phyloP scores from a whole-genome alignment of 2,329 filamentous ascomycete genomes.

The Atkinsonella texensis region DNA sequence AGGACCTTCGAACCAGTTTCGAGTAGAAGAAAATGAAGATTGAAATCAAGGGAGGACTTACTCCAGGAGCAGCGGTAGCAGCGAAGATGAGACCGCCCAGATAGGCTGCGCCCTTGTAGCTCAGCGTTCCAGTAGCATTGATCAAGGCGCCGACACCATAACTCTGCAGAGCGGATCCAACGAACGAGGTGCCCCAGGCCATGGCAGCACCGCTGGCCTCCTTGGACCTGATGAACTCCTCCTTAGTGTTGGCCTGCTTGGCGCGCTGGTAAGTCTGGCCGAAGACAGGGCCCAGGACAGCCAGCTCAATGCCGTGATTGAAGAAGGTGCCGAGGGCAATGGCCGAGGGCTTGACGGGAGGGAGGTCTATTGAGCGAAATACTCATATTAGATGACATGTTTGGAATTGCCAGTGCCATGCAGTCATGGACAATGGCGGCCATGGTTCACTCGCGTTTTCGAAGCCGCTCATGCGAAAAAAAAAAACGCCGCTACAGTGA shows the following conservation, averaged over 20 bases:
- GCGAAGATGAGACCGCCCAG: constrained; percentile 85
- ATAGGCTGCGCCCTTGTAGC: constrained; percentile 95
- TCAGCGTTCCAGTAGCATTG: constrained; percentile 89
- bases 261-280: constrained; percentile 90
- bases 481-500: neutral
- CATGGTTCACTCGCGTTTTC: neutral
- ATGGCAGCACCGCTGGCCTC: constrained; percentile 80
- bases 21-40: neutral
- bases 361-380: constrained; percentile 34
- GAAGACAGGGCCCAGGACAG: constrained; percentile 79
- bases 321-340: constrained; percentile 94
- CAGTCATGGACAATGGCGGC: neutral
- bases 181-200: constrained; percentile 80
- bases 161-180: constrained; percentile 78
- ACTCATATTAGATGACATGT: neutral
- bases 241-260: constrained; percentile 83
- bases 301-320: constrained; percentile 85
- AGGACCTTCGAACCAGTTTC: neutral
- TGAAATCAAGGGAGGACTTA: constrained; percentile 30
- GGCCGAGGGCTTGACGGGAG: constrained; percentile 89
- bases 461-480: neutral
- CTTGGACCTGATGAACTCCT: constrained; percentile 91
- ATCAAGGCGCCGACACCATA: constrained; percentile 84
- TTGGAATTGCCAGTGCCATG: no score
- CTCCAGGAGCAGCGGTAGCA: constrained; percentile 75